These are phyloP conservation scores for Saccharomyces hybrid DNA, from an alignment of 1,139 yeast genomes.

Conservation along the genomic window DNA sequence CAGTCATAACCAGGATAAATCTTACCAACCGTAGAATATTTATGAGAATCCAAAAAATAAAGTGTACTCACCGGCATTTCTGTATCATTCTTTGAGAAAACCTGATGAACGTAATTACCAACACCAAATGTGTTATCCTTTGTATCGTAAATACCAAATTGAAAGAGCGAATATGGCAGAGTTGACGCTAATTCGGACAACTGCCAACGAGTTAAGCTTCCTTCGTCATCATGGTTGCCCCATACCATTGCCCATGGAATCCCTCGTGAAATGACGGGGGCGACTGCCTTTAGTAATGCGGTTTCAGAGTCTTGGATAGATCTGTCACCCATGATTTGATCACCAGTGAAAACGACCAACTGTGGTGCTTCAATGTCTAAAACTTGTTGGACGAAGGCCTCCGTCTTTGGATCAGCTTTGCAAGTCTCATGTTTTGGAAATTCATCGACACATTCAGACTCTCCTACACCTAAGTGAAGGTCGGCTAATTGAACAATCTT, in stretches of 20 bases:
- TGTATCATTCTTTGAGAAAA: constrained; percentile 31
- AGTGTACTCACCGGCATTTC: constrained; percentile 44
- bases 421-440: constrained; percentile 49
- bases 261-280: constrained; percentile 55
- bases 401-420: constrained; percentile 66
- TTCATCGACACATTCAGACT: constrained; percentile 68
- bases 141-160: constrained; percentile 50
- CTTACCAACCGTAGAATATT: constrained; percentile 57
- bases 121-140: constrained; percentile 49
- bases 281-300: constrained; percentile 66
- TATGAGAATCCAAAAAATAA: constrained; percentile 78
- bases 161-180: constrained; percentile 62
- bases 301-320: constrained; percentile 67
- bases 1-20: constrained; percentile 76
- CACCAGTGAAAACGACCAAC: constrained; percentile 78
- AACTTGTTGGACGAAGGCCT: constrained; percentile 51
- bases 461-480: constrained; percentile 72
- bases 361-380: constrained; percentile 72
- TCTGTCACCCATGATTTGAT: constrained; percentile 61
- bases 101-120: constrained; percentile 64
- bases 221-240: constrained; percentile 72
- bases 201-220: constrained; percentile 52
- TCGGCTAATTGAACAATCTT: constrained; percentile 83
- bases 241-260: constrained; percentile 77
- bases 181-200: constrained; percentile 48